phyloP scores from a whole-genome alignment of 805 yeast genomes.

The Geotrichum ghanense region DNA sequence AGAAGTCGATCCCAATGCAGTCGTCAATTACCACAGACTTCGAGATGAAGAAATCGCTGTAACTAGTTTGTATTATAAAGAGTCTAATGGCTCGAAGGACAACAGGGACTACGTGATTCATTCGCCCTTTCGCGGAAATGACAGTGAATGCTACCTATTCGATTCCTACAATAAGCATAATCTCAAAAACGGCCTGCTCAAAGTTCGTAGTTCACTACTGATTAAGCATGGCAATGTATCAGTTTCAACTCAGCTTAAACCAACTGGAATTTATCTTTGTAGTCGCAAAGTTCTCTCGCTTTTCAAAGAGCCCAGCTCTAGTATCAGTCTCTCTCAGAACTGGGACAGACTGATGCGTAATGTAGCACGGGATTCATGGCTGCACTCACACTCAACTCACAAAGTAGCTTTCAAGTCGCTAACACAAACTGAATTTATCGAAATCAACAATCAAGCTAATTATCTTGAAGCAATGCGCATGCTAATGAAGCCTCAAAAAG shows the following conservation, averaged over 20 bases:
- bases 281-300: slow-evolving; percentile 49
- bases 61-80: slow-evolving; percentile 58
- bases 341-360: slow-evolving; percentile 51
- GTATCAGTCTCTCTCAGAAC: slow-evolving; percentile 6
- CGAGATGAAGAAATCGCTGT: slow-evolving; percentile 56
- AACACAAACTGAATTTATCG: slow-evolving; percentile 59
- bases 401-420: slow-evolving; percentile 59
- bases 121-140: slow-evolving; percentile 30
- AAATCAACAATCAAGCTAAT: slow-evolving; percentile 69
- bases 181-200: slow-evolving; percentile 50
- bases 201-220: slow-evolving; percentile 72
- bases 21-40: slow-evolving; percentile 74
- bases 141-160: slow-evolving; percentile 30
- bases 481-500: slow-evolving; percentile 43
- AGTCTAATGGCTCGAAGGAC: slow-evolving; percentile 65
- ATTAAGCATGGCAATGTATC: slow-evolving; percentile 79
- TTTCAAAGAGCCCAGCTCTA: slow-evolving; percentile 27
- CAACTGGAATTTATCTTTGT: slow-evolving; percentile 34
- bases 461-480: slow-evolving; percentile 84
- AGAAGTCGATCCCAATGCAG: slow-evolving; percentile 79
- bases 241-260: slow-evolving; percentile 48
- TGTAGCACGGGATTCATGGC: slow-evolving; percentile 87
- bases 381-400: slow-evolving; percentile 47
- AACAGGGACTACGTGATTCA: slow-evolving; percentile 58
- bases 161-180: slow-evolving; percentile 66